Base-by-base conservation (phyloP, 768 basidiomycete species). In the Termitomyces sp. region DNA sequence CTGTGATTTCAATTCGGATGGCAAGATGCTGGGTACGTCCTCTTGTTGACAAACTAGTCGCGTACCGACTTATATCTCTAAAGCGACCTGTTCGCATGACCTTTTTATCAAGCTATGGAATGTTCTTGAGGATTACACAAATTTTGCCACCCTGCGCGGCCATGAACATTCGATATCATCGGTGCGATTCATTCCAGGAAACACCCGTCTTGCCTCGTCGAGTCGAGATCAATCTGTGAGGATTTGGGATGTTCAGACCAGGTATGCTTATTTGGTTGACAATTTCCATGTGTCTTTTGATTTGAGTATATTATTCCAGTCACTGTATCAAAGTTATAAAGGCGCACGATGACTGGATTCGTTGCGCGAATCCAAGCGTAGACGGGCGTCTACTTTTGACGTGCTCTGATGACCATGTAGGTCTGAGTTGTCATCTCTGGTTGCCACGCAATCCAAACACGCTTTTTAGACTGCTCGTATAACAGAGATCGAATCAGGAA, bases 91-190 rank as follows among this genome's bases (percentile, higher is more conserved):
- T 50, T 69, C 68, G 11, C 65, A 70, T 53, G 71, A 72, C 53
- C 66, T 72, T 10, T 68, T 68, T 43, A 65, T 74, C 69, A 71
- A 89, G 61, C 81, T 56, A 78, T 89, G 71, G 70, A 65, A 66
- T 45, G 69, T 70, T 6, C 54, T 66, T n/a, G 67, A 69, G 38
- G 69, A 66, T 34, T 72, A 72, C 56, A 70, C 67, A 57, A 70
- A 70, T 52, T 61, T 66, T 29, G 59, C 65, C 20, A 69, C 69
- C 1, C 50, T 91, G 34, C 79, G 85, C 52, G 88, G 88, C 6
- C 88, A 91, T 67, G 89, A 91, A 70, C 89, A 91, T 70, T 81
- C 85, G 17, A 86, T 91, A 51, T 89, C 89, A 2, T 81, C 81
- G 15, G 87, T 81, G 1, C 79, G 85, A n/a, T 91, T 90, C 67